Evolutionary conservation across 352 stramenopile species (phyloP).

Genomic region (Pythium apleroticum): DNA sequence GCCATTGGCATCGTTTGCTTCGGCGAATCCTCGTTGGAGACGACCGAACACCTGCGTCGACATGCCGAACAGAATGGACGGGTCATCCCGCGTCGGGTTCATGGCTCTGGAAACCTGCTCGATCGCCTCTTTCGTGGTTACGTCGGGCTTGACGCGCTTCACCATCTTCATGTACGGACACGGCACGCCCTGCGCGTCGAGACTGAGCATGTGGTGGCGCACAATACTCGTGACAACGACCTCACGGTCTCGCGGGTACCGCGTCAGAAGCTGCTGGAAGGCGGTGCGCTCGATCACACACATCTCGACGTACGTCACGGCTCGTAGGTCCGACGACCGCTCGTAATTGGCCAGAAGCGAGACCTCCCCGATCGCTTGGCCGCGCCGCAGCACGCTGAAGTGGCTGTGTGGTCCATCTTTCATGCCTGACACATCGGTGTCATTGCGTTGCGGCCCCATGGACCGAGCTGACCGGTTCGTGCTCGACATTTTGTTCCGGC

Average conservation of each 20-base stretch:
- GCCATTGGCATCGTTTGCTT: too few relatives aligned
- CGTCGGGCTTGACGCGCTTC: constrained; percentile 4
- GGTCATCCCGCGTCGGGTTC: background rate
- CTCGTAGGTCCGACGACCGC: constrained; percentile 40
- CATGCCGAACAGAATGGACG: constrained; percentile 2
- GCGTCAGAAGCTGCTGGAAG: constrained; percentile 40
- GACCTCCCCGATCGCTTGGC: constrained; percentile 33
- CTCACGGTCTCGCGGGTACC: constrained; percentile 34
- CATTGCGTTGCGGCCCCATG: background rate
- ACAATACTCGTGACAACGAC: background rate
- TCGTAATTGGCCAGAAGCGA: constrained; percentile 55
- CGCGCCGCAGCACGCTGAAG: background rate
- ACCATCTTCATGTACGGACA: background rate
- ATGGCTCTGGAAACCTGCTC: background rate
- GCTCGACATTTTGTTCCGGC: constrained; percentile 7
- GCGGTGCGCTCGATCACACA: constrained; percentile 39
- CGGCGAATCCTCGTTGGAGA: background rate
- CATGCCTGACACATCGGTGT: background rate
- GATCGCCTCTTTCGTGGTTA: background rate
- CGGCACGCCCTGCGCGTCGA: background rate
- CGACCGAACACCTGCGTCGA: background rate
- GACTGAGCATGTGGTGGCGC: background rate
- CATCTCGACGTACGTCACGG: constrained; percentile 54
- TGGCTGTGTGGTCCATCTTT: background rate
- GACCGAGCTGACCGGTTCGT: background rate